phyloP scores from a whole-genome alignment of 202 grass and related monocot species.

The Panicum hallii region DNA sequence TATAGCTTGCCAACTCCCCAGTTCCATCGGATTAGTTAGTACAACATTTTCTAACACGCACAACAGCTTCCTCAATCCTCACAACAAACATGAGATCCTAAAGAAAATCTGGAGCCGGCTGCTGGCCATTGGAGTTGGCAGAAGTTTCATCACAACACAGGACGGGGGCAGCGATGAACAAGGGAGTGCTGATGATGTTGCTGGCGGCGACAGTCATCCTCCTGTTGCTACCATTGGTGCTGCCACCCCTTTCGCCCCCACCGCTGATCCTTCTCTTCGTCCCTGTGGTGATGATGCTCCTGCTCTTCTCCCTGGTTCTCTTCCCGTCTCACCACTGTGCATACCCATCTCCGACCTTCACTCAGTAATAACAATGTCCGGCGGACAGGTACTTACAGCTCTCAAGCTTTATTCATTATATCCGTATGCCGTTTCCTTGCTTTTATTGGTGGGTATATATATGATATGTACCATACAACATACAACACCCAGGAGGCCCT shows the following conservation, averaged over 20 bases:
- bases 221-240: slow-evolving; percentile 69
- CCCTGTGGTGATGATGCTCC: slow-evolving; percentile 69
- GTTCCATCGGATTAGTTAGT: not conserved
- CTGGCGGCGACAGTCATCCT: slow-evolving; percentile 40
- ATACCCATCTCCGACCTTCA: slow-evolving; percentile 36
- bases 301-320: slow-evolving; percentile 67
- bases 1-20: slow-evolving; percentile 5
- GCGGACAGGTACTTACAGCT: slow-evolving; percentile 27
- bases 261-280: slow-evolving; percentile 65
- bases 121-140: slow-evolving; percentile 16
- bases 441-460: slow-evolving; percentile 47
- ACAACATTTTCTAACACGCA: not conserved
- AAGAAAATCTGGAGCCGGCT: not conserved
- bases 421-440: slow-evolving; percentile 15
- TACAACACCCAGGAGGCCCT: slow-evolving; percentile 20
- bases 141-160: not conserved
- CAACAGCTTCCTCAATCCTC: slow-evolving; percentile 36
- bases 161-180: slow-evolving; percentile 30
- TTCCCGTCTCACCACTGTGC: slow-evolving; percentile 41
- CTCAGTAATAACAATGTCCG: slow-evolving; percentile 30
- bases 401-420: slow-evolving; percentile 19
- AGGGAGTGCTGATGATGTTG: slow-evolving; percentile 34
- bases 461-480: slow-evolving; percentile 37
- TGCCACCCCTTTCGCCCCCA: slow-evolving; percentile 71
- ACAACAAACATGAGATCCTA: slow-evolving; percentile 24